Conservation (phyloP, 371 early-diverging fungal species). For the Mucor lusitanicus region DNA sequence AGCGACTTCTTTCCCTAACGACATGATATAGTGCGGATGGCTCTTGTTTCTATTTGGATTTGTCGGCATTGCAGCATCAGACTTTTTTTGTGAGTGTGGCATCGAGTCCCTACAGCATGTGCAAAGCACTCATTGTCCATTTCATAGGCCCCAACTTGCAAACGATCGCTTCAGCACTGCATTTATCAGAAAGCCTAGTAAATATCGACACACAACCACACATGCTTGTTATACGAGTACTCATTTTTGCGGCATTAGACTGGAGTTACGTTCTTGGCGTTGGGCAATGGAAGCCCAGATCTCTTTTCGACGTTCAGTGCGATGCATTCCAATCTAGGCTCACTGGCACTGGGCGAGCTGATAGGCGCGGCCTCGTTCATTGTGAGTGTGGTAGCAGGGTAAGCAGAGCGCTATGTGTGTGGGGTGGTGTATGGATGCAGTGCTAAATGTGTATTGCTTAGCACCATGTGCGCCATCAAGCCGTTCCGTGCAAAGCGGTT, state of each 20-base stretch:
- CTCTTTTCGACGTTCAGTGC: constrained; percentile 82
- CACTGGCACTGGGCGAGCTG: constrained; percentile 80
- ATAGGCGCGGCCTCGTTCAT: constrained; percentile 83
- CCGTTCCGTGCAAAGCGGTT: constrained; percentile 64
- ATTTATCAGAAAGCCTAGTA: constrained; percentile 69
- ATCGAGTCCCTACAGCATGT: background rate
- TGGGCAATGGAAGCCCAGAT: constrained; percentile 89
- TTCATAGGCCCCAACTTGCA: constrained; percentile 63
- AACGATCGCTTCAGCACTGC: constrained; percentile 63
- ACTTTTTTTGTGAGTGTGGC: constrained; percentile 62
- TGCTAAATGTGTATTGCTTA: constrained; percentile 2
- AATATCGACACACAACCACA: background rate
- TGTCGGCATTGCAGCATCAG: constrained; percentile 72
- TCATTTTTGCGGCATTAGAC: constrained; percentile 48
- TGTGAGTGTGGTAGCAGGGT: constrained; percentile 71
- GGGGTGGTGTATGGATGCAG: background rate
- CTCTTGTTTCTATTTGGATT: constrained; percentile 66
- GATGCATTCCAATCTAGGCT: constrained; percentile 70
- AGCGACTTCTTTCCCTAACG: background rate
- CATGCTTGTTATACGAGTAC: background rate
- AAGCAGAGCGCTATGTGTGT: background rate
- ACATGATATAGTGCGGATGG: constrained; percentile 48
- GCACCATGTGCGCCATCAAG: constrained; percentile 72
- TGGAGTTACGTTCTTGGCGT: constrained; percentile 84
- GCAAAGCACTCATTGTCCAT: background rate